Evolutionary conservation across 2,329 filamentous ascomycete genomes (phyloP), one percentile per base, ranked within the genome.

Genomic region (Cryphonectria parasitica): DNA sequence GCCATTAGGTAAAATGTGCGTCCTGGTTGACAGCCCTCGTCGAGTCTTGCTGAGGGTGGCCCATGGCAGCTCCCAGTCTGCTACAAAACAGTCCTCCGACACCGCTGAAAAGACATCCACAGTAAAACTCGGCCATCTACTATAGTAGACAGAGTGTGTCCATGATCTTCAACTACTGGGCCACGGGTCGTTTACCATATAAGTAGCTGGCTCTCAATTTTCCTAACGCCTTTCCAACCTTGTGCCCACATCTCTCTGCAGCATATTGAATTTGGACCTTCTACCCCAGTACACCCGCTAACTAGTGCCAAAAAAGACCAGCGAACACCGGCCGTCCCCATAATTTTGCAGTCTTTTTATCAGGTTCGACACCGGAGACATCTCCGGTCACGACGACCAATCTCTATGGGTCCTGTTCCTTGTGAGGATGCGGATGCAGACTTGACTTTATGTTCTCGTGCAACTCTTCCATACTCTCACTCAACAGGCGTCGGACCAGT

Each of bases 1-100:
- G n/a, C 39, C 28, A 64, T 64, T 64, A 45, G 61, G 61, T 64
- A 64, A 64, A 64, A 39, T 22, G 19, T 39, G 56, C 56, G 19
- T 22, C 56, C 56, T 17, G 56, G 31, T 34, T 11, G 25, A 58
- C 28, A 34, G 54, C 54, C 54, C 54, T 31, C 28, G 54, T 39
- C 17, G 17, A 19, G 54, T 58, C 54, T 31, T 58, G 52, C 13
- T 56, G 25, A 28, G 52, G 52, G 28, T 17, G 49, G n/a, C n/a
- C 58, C 31, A 39, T n/a, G 15, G n/a, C 28, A 31, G 1, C 58
- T 36, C 58, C 31, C 13, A 5, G 2, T 39, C 34, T 61, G 58
- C 58, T 6, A n/a, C 34, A 10, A 39, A 3, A 61, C 58, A 36
- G 31, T 39, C 25, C 54, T 58, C 28, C 25, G 28, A 31, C 25